Percentiles rank a stretch among this genome's conserved stretches.
phyloP scores from a whole-genome alignment of 2,329 filamentous ascomycete genomes.

The Pestalotiopsis sp. region DNA sequence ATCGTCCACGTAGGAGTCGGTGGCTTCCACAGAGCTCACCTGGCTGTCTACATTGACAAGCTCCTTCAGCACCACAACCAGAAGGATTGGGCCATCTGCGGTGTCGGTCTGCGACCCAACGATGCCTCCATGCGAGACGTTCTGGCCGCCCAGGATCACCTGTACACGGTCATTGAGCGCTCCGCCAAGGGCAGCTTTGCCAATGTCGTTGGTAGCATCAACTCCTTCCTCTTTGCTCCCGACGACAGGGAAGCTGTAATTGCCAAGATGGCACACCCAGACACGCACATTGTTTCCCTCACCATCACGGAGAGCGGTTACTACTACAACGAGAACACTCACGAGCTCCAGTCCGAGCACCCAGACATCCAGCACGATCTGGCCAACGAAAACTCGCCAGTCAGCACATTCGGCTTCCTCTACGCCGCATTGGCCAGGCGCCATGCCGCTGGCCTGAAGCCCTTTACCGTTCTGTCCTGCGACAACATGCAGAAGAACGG shows the following conservation, averaged over 20 bases:
- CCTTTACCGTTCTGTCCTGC: constrained; percentile 55
- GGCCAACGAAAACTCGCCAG: constrained; percentile 40
- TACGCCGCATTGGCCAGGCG: constrained; percentile 50
- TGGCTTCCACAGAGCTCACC: constrained; percentile 54
- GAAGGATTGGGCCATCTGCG: constrained; percentile 50
- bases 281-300: constrained; percentile 54
- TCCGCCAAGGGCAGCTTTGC: constrained; percentile 49
- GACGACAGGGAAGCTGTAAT: constrained; percentile 52
- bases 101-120: constrained; percentile 50
- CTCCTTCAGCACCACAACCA: constrained; percentile 46
- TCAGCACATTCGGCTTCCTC: constrained; percentile 53
- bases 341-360: constrained; percentile 48
- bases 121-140: constrained; percentile 52
- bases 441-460: constrained; percentile 44
- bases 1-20: constrained; percentile 56
- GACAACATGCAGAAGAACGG: constrained; percentile 61
- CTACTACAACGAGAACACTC: constrained; percentile 60
- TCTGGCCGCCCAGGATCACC: constrained; percentile 46
- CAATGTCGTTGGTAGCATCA: constrained; percentile 52
- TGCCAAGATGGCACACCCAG: constrained; percentile 54
- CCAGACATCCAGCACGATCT: constrained; percentile 51
- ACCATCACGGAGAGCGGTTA: constrained; percentile 58
- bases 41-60: constrained; percentile 52
- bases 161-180: constrained; percentile 57
- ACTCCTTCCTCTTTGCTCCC: constrained; percentile 51